Evolutionary conservation across 257 asterid genomes (phyloP), one percentile per base, ranked within the genome.

Genomic region (Jacaranda mimosifolia): DNA sequence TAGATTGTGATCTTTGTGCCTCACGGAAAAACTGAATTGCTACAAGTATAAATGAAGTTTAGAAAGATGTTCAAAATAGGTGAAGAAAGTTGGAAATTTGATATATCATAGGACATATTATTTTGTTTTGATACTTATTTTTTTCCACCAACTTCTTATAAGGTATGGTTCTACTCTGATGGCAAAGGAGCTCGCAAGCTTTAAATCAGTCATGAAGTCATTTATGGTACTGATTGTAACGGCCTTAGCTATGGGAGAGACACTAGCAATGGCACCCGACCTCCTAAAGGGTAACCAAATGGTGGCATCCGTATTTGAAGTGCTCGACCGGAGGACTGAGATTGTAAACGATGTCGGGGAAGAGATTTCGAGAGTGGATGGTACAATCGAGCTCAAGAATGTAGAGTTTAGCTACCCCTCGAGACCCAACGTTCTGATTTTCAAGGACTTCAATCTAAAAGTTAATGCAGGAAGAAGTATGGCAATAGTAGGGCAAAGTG

Each of bases 181-280:
- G 97, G 97, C 86, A 75, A 85, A 86, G 87, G 98, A 86, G 89
- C 92, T 91, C 2, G 51, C 99, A 5, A 82, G 92, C 80, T 96
- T 96, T 57, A 92, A 90, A 77, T 89, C 97, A 7, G 93, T 96
- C 32, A 91, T 96, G 96, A 96, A 96, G 72, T 38, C 98, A 6
- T 96, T 96, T 70, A 91, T 96, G 97, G 97, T 96, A 35, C 62
- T 96, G 85, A 93, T 96, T 5, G 95, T 96, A 8, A 89, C 97
- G 3, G 99, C 99, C 52, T 79, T 96, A 78, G 91, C 94, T 48
- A 96, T 96, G 98, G 99, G 98, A 0, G 99, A 96, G 89, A 93
- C 96, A 7, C 89, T 96, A 26, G 99, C 99, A 51, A 93, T 96
- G 99, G 99, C 97, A 6, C 98, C 99, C 13, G 99, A 96, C 68